Conservation (phyloP, 2,329 filamentous ascomycete species). For the Acephala macrosclerotiorum region DNA sequence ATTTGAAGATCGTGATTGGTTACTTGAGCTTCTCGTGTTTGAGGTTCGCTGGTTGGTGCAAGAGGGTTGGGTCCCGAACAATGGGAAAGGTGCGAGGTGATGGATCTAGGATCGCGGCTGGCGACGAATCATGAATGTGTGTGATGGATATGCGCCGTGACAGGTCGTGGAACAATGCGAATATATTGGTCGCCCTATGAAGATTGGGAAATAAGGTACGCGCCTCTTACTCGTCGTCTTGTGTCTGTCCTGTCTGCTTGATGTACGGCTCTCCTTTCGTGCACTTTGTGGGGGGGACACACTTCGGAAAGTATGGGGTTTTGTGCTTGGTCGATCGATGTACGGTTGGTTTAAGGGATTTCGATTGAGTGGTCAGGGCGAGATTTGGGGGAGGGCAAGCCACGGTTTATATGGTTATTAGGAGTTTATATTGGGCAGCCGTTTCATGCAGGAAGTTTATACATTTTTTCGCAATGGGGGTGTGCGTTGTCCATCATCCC, state of each 20-base stretch:
- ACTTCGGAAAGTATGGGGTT: conserved; percentile 8
- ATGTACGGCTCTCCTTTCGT: conserved; percentile 6
- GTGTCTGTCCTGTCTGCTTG: background rate
- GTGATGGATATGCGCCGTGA: background rate
- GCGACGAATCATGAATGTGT: background rate
- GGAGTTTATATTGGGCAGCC: conserved; percentile 34
- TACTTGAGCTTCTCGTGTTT: conserved; percentile 18
- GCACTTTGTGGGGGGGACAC: background rate
- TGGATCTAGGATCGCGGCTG: conserved; percentile 1
- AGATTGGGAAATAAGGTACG: background rate
- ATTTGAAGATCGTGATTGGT: conserved; percentile 32
- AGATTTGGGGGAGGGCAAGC: conserved; percentile 6
- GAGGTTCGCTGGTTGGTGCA: conserved; percentile 22
- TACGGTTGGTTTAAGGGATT: background rate
- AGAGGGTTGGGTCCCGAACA: conserved; percentile 3
- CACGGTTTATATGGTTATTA: conserved; percentile 28
- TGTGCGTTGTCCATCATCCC: conserved; percentile 24
- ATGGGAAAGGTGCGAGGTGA: conserved; percentile 11
- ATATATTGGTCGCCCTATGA: conserved; percentile 8
- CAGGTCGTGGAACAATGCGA: background rate
- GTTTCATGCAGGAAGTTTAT: conserved; percentile 18
- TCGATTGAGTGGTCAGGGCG: background rate
- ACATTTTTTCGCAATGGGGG: background rate
- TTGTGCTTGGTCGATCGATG: background rate
- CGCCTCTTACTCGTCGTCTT: background rate